Conservation (phyloP, 2,329 filamentous ascomycete genomes). For the Apiospora marii region DNA sequence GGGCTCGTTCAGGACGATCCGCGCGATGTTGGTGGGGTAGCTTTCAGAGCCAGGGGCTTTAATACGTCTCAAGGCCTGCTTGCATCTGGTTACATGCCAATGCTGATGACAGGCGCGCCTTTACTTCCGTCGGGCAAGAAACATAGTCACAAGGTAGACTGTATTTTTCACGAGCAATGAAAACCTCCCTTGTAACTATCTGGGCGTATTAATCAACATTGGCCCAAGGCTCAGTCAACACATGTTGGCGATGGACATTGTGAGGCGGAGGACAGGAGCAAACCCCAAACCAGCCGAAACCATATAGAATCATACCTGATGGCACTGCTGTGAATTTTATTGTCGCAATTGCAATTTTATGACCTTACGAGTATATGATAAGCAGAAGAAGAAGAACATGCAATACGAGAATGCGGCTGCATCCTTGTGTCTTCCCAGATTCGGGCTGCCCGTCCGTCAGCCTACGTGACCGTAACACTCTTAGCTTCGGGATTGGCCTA, state of each 20-base stretch:
- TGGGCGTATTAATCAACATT: not conserved
- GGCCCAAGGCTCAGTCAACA: not conserved
- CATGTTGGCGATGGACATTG: not conserved
- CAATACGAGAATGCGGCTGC: not conserved
- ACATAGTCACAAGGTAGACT: not conserved
- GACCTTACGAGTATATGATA: not conserved
- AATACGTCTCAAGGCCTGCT: not conserved
- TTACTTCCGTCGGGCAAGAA: not conserved
- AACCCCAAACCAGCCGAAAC: not conserved
- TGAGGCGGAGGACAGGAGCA: not conserved
- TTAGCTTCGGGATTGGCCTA: slow-evolving; percentile 17
- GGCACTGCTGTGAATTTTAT: not conserved
- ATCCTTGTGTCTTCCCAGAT: not conserved
- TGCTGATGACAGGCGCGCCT: not conserved
- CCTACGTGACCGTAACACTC: not conserved
- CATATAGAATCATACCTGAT: not conserved
- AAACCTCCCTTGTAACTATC: not conserved
- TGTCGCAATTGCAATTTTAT: not conserved
- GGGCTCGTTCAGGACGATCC: not conserved
- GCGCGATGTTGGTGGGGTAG: slow-evolving; percentile 16
- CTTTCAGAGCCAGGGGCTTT: not conserved
- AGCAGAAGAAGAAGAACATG: not conserved
- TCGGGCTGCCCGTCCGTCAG: not conserved
- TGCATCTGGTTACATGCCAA: not conserved
- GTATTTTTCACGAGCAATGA: too few species aligned